Evolutionary conservation across 805 yeast species (phyloP).

Genomic region (Wickerhamomyces hampshirensis): DNA sequence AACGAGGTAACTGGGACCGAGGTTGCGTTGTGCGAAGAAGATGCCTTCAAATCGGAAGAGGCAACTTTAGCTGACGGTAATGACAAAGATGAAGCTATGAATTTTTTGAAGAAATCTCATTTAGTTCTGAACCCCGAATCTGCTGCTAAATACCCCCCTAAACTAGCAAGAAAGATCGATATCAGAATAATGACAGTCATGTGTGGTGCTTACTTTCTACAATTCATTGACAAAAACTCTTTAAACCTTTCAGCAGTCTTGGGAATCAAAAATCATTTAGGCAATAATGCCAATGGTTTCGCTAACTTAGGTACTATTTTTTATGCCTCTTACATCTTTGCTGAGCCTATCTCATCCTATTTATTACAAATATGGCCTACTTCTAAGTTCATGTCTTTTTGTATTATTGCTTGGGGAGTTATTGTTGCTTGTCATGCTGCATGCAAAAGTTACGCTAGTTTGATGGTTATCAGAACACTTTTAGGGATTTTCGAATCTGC

Average conservation of each 20-base stretch:
- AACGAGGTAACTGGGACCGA: not conserved
- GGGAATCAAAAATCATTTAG: conserved; percentile 50
- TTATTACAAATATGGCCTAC: conserved; percentile 49
- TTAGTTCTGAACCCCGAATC: conserved; percentile 1
- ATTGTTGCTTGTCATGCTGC: conserved; percentile 49
- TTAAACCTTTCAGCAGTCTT: conserved; percentile 59
- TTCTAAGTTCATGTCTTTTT: conserved; percentile 43
- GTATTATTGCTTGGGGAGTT: conserved; percentile 50
- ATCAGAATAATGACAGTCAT: conserved; percentile 41
- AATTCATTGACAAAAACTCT: conserved; percentile 55
- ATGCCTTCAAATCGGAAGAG: conserved; percentile 8
- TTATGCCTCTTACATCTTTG: conserved; percentile 48
- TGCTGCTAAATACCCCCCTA: conserved; percentile 13
- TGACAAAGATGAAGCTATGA: conserved; percentile 23
- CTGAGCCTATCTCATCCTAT: conserved; percentile 46
- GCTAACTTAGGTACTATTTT: conserved; percentile 50
- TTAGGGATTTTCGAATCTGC: conserved; percentile 53
- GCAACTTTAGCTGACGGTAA: conserved; percentile 10
- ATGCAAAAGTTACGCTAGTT: conserved; percentile 45
- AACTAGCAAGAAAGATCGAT: conserved; percentile 39
- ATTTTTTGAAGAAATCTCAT: conserved; percentile 15
- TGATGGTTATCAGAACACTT: conserved; percentile 50
- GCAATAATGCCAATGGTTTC: conserved; percentile 37
- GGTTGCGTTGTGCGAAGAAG: not conserved
- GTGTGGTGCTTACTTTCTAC: conserved; percentile 50